These are phyloP conservation scores for Skeletonema potamos DNA, from an alignment of 108 stramenopile species.

Conservation along the genomic window DNA sequence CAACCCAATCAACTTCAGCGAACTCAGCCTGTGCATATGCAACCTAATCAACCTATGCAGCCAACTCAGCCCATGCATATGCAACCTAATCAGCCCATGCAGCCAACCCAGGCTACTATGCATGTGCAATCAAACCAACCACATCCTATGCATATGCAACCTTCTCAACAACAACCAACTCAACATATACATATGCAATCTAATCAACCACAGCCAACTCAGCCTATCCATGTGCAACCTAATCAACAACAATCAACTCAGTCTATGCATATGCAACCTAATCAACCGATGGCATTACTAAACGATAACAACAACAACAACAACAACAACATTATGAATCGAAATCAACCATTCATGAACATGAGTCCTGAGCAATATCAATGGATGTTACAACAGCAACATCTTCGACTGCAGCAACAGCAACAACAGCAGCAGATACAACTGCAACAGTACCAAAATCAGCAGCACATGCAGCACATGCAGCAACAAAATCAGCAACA, in stretches of 20 bases:
- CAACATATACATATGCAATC: not conserved
- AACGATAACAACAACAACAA: too few relatives aligned
- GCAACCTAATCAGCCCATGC: not conserved
- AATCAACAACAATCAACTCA: too few relatives aligned
- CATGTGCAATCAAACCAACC: not conserved
- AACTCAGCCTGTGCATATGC: not conserved
- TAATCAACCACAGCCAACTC: not conserved
- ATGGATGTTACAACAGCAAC: constrained; percentile 1
- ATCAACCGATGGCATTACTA: not conserved
- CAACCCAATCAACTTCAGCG: not conserved
- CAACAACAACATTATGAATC: not conserved
- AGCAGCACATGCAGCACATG: not conserved
- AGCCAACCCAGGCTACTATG: not conserved
- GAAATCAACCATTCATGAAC: not conserved
- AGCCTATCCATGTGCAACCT: too few relatives aligned
- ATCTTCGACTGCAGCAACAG: not conserved
- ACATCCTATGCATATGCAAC: not conserved
- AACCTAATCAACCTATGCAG: not conserved
- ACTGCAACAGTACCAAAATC: not conserved
- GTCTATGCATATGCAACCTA: not conserved
- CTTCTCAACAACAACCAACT: not conserved
- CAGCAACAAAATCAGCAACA: not conserved
- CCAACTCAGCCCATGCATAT: not conserved
- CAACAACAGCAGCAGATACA: constrained; percentile 2
- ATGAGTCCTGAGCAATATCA: not conserved